Percentiles rank a stretch among this genome's conserved stretches.
Evolutionary conservation across 148 eudicot species (phyloP).

Genomic region (Rhododendron mucronatum): DNA sequence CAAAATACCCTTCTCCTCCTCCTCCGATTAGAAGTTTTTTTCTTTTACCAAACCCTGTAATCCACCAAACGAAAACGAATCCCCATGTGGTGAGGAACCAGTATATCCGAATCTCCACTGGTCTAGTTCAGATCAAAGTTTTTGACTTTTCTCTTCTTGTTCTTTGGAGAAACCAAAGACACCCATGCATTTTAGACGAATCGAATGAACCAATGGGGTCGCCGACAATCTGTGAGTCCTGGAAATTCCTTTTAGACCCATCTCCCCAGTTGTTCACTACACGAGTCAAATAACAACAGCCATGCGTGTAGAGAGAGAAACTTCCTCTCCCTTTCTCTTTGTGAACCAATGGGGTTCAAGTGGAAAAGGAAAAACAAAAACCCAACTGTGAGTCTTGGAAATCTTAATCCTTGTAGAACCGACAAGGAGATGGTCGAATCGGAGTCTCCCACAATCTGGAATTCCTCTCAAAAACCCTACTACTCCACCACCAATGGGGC

Average conservation of each 20-base stretch:
- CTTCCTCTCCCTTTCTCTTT: background rate
- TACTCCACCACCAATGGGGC: too few species aligned
- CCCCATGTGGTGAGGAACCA: too few species aligned
- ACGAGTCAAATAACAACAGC: background rate
- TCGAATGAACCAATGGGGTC: background rate
- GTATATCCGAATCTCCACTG: background rate
- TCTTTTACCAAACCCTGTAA: too few species aligned
- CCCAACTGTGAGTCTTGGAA: slow-evolving; percentile 6
- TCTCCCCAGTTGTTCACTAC: background rate
- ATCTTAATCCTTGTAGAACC: background rate
- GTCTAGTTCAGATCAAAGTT: background rate
- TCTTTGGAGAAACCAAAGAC: background rate
- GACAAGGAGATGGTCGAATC: background rate
- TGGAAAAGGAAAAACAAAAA: background rate
- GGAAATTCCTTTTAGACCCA: background rate
- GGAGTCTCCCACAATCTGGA: background rate
- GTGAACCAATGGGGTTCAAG: slow-evolving; percentile 6
- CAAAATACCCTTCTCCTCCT: too few species aligned
- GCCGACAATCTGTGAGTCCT: too few species aligned
- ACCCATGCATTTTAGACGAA: background rate
- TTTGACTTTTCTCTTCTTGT: slow-evolving; percentile 6
- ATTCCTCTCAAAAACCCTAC: too few species aligned
- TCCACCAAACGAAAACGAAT: too few species aligned
- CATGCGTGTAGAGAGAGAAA: slow-evolving; percentile 10
- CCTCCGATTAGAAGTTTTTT: too few species aligned